Percentiles rank a stretch among this genome's conserved stretches.
Evolutionary conservation across 306 rosid genomes (phyloP).

Genomic region (Trifolium dubium): DNA sequence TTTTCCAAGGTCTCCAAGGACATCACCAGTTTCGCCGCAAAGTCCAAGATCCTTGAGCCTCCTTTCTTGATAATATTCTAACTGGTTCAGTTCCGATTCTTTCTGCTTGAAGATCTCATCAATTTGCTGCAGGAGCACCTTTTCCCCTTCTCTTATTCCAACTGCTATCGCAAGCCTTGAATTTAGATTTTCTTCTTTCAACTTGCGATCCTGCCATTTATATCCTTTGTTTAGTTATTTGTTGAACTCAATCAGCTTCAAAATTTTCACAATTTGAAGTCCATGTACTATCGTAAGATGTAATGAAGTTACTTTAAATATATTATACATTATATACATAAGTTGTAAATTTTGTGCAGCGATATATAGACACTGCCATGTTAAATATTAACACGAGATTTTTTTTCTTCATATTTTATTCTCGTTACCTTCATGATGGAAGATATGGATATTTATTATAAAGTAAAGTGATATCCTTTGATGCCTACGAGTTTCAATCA

Average conservation of each 20-base stretch:
- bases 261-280: conserved; percentile 14
- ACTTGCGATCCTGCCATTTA: conserved; percentile 72
- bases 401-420: neutral
- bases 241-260: conserved; percentile 25
- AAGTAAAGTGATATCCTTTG: neutral
- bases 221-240: conserved; percentile 36
- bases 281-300: conserved; percentile 11
- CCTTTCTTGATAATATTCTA: conserved; percentile 90
- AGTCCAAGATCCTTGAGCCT: conserved; percentile 98
- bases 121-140: conserved; percentile 76
- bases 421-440: neutral
- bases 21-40: conserved; percentile 86
- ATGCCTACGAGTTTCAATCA: neutral
- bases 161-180: conserved; percentile 80
- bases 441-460: neutral
- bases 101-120: conserved; percentile 69
- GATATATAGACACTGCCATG: conserved; percentile 1
- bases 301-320: neutral
- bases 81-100: conserved; percentile 63
- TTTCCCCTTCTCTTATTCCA: conserved; percentile 89
- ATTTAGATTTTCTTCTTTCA: conserved; percentile 63
- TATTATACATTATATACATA: neutral
- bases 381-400: neutral
- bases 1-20: conserved; percentile 69
- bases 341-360: neutral